Conservation (phyloP, 768 basidiomycete genomes). For the Podaxis sp. region DNA sequence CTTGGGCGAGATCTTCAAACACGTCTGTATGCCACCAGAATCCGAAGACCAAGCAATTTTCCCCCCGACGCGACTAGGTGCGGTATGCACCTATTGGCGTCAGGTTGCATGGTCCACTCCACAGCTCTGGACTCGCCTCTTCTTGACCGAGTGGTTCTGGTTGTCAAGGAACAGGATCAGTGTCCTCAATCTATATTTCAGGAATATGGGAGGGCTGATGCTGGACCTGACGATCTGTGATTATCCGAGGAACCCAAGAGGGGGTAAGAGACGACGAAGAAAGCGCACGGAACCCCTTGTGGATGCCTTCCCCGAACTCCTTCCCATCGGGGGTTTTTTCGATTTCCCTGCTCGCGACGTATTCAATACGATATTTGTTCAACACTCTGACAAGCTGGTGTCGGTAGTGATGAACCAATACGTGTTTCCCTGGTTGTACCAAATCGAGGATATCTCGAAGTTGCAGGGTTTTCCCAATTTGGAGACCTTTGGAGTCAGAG, state of each 20-base stretch:
- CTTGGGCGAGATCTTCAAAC: not conserved
- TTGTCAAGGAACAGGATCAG: not conserved
- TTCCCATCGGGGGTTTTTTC: not conserved
- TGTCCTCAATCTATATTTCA: conserved; percentile 4
- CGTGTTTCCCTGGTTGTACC: not conserved
- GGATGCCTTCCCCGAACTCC: not conserved
- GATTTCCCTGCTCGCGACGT: conserved; percentile 1
- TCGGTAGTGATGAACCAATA: not conserved
- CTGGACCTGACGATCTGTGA: not conserved
- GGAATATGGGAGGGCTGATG: not conserved
- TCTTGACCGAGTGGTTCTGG: not conserved
- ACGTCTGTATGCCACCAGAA: not conserved
- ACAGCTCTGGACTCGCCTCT: not conserved
- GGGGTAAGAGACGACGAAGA: not conserved
- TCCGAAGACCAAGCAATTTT: not conserved
- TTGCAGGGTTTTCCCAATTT: not conserved
- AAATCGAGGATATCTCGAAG: not conserved
- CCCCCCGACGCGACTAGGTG: not conserved
- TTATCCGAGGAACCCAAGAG: not conserved
- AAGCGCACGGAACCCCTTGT: not conserved
- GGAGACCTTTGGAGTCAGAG: not conserved
- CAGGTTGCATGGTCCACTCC: conserved; percentile 2
- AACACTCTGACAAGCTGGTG: not conserved
- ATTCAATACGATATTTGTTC: not conserved
- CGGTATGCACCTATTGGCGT: conserved; percentile 2